Conservation (phyloP, 140 eudicot genomes). For the Cichorium intybus region DNA sequence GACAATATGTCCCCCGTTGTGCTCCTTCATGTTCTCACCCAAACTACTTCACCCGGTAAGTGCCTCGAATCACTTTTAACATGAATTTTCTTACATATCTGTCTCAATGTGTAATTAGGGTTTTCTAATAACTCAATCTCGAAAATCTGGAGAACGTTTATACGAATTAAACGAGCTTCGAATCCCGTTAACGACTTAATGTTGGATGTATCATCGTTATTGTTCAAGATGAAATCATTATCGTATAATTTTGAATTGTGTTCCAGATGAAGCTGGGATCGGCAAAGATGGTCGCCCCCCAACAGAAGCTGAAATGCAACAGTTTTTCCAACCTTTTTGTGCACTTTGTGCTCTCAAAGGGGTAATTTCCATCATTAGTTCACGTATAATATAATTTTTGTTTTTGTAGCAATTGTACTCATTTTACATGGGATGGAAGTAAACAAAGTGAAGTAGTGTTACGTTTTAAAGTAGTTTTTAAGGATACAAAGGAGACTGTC, state of each 20-base stretch:
- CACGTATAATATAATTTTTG: constrained; percentile 4
- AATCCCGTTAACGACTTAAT: background rate
- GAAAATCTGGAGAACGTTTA: background rate
- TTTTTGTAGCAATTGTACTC: background rate
- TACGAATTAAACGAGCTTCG: background rate
- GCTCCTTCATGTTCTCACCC: constrained; percentile 53
- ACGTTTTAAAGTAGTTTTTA: too few species aligned
- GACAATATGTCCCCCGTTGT: constrained; percentile 21
- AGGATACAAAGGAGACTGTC: background rate
- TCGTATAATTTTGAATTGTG: background rate
- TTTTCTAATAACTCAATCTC: background rate
- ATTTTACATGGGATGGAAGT: background rate
- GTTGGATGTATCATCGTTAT: background rate
- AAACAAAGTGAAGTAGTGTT: background rate
- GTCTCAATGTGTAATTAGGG: background rate
- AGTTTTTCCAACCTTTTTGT: constrained; percentile 46
- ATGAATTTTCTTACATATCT: background rate
- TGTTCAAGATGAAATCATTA: background rate
- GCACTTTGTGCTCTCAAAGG: constrained; percentile 59
- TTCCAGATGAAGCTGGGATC: constrained; percentile 34
- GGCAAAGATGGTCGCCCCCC: constrained; percentile 38
- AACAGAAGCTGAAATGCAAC: constrained; percentile 39
- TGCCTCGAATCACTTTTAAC: background rate
- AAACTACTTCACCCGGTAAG: constrained; percentile 33
- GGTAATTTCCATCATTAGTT: constrained; percentile 32